A percentile compares a stretch with the other conserved stretches of the same genome.
Evolutionary conservation across 2,329 filamentous ascomycete species (phyloP).

Genomic region (Microascus cirrosus): DNA sequence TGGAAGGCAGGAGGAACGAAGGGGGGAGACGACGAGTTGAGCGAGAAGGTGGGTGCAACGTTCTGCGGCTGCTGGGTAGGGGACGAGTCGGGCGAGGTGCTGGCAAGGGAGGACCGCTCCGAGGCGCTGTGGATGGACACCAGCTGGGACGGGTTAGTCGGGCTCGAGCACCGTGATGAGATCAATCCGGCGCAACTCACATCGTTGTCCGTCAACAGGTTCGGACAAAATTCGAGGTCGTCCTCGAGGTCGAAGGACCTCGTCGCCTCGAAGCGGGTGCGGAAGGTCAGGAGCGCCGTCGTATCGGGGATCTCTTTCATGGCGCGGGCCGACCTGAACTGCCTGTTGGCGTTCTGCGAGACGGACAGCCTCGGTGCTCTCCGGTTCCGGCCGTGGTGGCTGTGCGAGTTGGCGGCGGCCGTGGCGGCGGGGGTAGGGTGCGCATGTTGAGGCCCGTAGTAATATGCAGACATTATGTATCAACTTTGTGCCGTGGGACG

Average conservation of each 20-base stretch:
- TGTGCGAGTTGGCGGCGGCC: slow-evolving; percentile 52
- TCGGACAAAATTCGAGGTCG: slow-evolving; percentile 90
- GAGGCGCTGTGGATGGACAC: slow-evolving; percentile 88
- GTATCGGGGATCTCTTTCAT: slow-evolving; percentile 73
- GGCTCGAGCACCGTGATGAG: slow-evolving; percentile 9
- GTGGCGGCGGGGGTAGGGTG: slow-evolving; percentile 19
- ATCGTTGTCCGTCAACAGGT: slow-evolving; percentile 85
- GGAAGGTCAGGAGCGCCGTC: slow-evolving; percentile 66
- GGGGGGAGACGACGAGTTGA: slow-evolving; percentile 55
- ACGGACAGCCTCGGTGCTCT: slow-evolving; percentile 71
- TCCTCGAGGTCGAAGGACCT: slow-evolving; percentile 93
- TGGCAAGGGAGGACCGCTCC: slow-evolving; percentile 88
- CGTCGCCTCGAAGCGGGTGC: slow-evolving; percentile 79
- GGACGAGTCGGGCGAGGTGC: slow-evolving; percentile 84
- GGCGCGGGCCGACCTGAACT: slow-evolving; percentile 73
- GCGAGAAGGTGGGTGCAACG: slow-evolving; percentile 65
- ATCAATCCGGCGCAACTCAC: slow-evolving; percentile 41
- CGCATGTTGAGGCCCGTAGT: slow-evolving; percentile 48
- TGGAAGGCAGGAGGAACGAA: slow-evolving; percentile 57
- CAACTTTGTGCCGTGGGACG: neutral
- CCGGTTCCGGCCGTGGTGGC: slow-evolving; percentile 75
- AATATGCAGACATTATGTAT: slow-evolving; percentile 51
- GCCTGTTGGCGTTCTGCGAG: slow-evolving; percentile 73
- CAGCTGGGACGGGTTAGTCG: slow-evolving; percentile 45
- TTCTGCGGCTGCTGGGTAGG: slow-evolving; percentile 81